Percentiles rank a stretch among this genome's conserved stretches.
These are phyloP conservation scores for Helminthosporium solani DNA, from an alignment of 2,329 filamentous ascomycete genomes.

Conservation along the genomic window DNA sequence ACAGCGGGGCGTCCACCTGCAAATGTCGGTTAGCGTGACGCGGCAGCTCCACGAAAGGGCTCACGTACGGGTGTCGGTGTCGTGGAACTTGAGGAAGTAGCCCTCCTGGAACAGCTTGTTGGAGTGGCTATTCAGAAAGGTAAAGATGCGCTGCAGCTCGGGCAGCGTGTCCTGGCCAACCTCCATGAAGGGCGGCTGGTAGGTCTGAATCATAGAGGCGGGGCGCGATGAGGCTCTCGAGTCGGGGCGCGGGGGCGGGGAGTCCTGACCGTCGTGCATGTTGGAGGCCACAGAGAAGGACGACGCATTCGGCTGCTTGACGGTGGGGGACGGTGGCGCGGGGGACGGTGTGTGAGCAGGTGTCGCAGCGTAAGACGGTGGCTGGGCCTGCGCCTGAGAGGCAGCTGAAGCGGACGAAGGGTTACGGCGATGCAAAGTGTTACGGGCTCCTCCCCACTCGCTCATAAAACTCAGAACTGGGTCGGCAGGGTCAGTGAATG, in stretches of 20 bases:
- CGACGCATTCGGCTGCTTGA: slow-evolving; percentile 23
- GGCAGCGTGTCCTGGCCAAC: slow-evolving; percentile 81
- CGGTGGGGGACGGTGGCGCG: slow-evolving; percentile 30
- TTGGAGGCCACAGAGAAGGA: slow-evolving; percentile 30
- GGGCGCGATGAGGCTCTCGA: slow-evolving; percentile 64
- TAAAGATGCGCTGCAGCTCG: slow-evolving; percentile 92
- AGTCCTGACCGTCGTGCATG: slow-evolving; percentile 38
- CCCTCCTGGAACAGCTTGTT: slow-evolving; percentile 98
- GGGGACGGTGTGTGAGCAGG: slow-evolving; percentile 36
- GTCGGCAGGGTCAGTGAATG: slow-evolving; percentile 28
- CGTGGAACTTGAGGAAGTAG: slow-evolving; percentile 95
- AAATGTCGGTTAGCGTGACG: slow-evolving; percentile 29
- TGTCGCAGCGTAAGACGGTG: slow-evolving; percentile 17
- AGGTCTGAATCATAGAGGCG: slow-evolving; percentile 81
- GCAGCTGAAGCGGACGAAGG: slow-evolving; percentile 3
- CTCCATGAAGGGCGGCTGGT: slow-evolving; percentile 84
- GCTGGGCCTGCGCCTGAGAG: slow-evolving; percentile 13
- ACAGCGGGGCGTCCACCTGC: slow-evolving; percentile 81
- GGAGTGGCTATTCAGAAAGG: slow-evolving; percentile 87
- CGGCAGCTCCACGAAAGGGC: slow-evolving; percentile 2
- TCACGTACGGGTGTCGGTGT: slow-evolving; percentile 82
- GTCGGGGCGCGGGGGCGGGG: slow-evolving; percentile 48
- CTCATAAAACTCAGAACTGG: slow-evolving; percentile 88
- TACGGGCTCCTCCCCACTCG: slow-evolving; percentile 60
- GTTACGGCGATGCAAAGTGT: slow-evolving; percentile 31